phyloP scores from a whole-genome alignment of 208 protist species.

The Crithidia bombi region DNA sequence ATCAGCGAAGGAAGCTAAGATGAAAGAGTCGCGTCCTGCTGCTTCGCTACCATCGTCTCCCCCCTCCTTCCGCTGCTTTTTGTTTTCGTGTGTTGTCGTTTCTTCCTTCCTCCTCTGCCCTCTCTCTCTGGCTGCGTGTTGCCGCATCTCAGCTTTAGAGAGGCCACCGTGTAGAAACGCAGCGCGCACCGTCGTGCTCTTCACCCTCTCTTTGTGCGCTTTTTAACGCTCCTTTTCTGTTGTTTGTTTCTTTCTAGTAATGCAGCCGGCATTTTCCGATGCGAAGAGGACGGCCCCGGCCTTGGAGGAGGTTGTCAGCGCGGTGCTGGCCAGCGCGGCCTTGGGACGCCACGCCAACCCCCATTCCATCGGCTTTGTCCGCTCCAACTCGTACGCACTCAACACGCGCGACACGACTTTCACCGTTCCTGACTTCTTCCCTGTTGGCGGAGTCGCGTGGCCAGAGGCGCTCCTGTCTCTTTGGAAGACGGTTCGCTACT shows the following conservation, averaged over 20 bases:
- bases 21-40: too few relatives aligned
- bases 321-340: constrained; percentile 45
- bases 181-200: too few relatives aligned
- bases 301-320: constrained; percentile 69
- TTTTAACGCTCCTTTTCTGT: not conserved
- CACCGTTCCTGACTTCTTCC: constrained; percentile 79
- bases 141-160: not conserved
- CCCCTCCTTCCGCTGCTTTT: too few relatives aligned
- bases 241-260: not conserved
- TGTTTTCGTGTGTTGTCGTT: too few relatives aligned
- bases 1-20: too few relatives aligned
- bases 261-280: constrained; percentile 3
- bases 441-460: constrained; percentile 71
- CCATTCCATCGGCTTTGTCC: constrained; percentile 55
- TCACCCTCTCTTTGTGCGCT: too few relatives aligned
- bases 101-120: too few relatives aligned
- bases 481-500: constrained; percentile 71
- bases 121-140: too few relatives aligned
- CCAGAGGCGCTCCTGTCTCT: constrained; percentile 68
- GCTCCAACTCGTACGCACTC: constrained; percentile 68
- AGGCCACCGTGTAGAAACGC: too few relatives aligned
- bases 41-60: too few relatives aligned
- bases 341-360: constrained; percentile 49
- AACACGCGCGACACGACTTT: constrained; percentile 76
- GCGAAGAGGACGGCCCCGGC: constrained; percentile 19